These are phyloP conservation scores for Trebouxia sp. DNA, from an alignment of 139 green algal genomes.

Conservation along the genomic window DNA sequence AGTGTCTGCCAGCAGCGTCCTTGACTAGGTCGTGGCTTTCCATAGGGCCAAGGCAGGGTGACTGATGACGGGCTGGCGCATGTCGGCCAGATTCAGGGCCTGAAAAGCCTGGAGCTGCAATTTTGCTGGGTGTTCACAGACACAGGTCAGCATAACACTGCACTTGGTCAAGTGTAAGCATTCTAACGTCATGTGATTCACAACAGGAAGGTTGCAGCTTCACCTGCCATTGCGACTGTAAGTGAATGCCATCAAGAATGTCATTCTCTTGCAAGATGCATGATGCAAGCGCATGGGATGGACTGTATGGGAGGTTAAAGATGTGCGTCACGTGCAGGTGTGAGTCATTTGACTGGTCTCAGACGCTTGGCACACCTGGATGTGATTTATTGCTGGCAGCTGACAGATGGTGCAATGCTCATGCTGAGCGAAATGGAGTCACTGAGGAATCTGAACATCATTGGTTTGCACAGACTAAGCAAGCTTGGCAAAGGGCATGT, in stretches of 20 bases:
- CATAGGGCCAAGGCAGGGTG: no score
- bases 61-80: slow-evolving; percentile 41
- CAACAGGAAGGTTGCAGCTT: neutral
- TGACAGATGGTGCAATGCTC: slow-evolving; percentile 5
- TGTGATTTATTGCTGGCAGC: slow-evolving; percentile 32
- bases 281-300: neutral
- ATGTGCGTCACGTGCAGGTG: slow-evolving; percentile 4
- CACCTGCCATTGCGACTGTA: neutral
- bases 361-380: slow-evolving; percentile 26
- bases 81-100: slow-evolving; percentile 28
- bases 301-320: neutral
- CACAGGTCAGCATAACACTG: slow-evolving; percentile 31
- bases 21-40: no score
- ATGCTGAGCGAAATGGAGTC: slow-evolving; percentile 24
- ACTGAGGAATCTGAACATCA: slow-evolving; percentile 13
- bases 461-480: slow-evolving; percentile 7
- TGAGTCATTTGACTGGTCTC: slow-evolving; percentile 31
- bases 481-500: slow-evolving; percentile 19
- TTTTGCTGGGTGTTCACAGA: slow-evolving; percentile 54
- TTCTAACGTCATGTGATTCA: neutral
- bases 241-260: neutral
- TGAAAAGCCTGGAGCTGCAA: slow-evolving; percentile 49
- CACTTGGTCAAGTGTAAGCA: neutral
- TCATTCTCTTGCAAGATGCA: neutral
- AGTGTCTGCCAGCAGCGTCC: no score